Conservation (phyloP, 768 basidiomycete genomes). For the Tricholoma furcatifolium region DNA sequence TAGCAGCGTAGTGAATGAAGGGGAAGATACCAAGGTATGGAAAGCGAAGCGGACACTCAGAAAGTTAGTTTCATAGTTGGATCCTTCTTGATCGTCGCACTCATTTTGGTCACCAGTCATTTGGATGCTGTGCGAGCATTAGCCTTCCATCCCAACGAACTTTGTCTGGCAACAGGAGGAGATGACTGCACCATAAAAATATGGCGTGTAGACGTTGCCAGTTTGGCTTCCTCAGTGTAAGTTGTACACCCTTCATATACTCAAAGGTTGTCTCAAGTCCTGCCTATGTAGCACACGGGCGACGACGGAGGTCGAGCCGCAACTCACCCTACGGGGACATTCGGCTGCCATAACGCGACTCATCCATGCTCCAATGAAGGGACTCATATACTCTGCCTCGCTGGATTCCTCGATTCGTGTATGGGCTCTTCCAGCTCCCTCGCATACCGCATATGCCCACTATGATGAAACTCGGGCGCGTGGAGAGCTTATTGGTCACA, state of each 20-base stretch:
- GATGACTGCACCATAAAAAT: conserved; percentile 96
- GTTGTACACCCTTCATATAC: conserved; percentile 30
- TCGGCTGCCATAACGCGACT: conserved; percentile 88
- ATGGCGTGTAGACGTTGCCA: conserved; percentile 84
- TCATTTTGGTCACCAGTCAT: conserved; percentile 55
- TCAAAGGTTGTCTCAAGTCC: conserved; percentile 17
- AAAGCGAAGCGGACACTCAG: conserved; percentile 82
- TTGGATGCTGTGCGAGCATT: conserved; percentile 90
- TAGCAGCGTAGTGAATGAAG: conserved; percentile 61
- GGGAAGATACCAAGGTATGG: conserved; percentile 77
- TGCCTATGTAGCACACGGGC: conserved; percentile 50
- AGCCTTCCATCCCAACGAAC: conserved; percentile 83
- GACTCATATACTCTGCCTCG: conserved; percentile 86
- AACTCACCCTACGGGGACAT: conserved; percentile 91
- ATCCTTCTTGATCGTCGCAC: conserved; percentile 11
- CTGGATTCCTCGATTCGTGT: conserved; percentile 91
- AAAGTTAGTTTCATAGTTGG: conserved; percentile 61
- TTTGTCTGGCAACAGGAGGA: conserved; percentile 88
- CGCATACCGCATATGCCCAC: conserved; percentile 88
- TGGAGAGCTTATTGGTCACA: conserved; percentile 86
- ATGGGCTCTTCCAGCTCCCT: conserved; percentile 76
- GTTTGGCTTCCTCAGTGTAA: conserved; percentile 75
- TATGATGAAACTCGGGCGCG: conserved; percentile 79
- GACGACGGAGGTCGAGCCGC: conserved; percentile 88
- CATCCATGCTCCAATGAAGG: conserved; percentile 72